These are phyloP conservation scores for Pseudocercospora fijiensis DNA, from an alignment of 2,329 filamentous ascomycete species.

Conservation along the genomic window DNA sequence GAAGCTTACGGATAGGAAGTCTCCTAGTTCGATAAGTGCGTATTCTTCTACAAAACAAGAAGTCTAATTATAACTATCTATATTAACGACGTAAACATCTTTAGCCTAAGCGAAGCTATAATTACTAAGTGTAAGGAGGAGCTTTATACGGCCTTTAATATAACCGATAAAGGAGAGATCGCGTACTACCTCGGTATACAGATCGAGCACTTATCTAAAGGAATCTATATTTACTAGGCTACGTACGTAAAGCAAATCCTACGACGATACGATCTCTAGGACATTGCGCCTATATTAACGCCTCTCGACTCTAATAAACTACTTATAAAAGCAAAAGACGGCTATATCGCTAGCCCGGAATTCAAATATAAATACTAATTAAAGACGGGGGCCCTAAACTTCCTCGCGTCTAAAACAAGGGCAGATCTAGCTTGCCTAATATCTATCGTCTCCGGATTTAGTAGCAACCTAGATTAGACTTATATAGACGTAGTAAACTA, in stretches of 20 bases:
- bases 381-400: neutral
- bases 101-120: neutral
- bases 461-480: neutral
- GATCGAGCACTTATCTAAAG: neutral
- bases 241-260: neutral
- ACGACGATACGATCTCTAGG: neutral
- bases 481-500: conserved; percentile 1
- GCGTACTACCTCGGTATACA: neutral
- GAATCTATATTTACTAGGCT: conserved; percentile 1
- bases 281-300: neutral
- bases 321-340: neutral
- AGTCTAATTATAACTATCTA: conserved; percentile 1
- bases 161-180: neutral
- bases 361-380: neutral
- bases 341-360: neutral
- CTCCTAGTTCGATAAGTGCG: conserved; percentile 5
- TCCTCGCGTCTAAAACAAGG: neutral
- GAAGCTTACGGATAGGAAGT: neutral
- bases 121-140: conserved; percentile 1
- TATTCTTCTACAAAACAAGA: neutral
- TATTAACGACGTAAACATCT: conserved; percentile 2
- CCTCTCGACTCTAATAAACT: neutral
- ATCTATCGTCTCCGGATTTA: neutral
- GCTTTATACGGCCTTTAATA: neutral
- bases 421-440: neutral